Conservation (phyloP, 495 filamentous ascomycete species). For the Filosporella fistucella region DNA sequence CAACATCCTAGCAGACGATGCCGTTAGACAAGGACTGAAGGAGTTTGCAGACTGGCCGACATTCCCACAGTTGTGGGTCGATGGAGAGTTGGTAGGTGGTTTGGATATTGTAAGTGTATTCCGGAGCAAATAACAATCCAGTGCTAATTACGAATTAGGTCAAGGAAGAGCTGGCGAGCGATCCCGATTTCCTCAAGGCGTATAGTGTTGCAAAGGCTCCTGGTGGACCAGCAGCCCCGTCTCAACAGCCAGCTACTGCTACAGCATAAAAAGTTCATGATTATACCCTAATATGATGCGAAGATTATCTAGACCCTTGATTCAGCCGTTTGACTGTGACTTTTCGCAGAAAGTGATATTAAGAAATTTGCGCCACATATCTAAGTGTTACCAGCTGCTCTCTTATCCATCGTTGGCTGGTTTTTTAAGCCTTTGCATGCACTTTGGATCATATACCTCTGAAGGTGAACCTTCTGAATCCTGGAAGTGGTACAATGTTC, state of each 20-base stretch:
- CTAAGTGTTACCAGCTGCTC: too few species aligned
- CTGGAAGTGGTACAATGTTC: too few species aligned
- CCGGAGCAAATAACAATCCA: too few species aligned
- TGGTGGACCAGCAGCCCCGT: constrained; percentile 3
- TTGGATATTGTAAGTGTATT: constrained; percentile 85
- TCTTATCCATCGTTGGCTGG: too few species aligned
- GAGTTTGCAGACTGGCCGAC: constrained; percentile 96
- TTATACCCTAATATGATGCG: neutral
- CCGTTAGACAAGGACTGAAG: constrained; percentile 94
- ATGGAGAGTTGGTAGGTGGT: constrained; percentile 37
- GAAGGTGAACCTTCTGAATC: too few species aligned
- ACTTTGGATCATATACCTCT: too few species aligned
- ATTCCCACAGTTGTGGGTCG: constrained; percentile 48
- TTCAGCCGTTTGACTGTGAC: too few species aligned
- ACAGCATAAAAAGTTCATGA: constrained; percentile 5
- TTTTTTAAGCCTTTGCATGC: too few species aligned
- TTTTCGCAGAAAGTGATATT: too few species aligned
- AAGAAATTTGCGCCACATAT: too few species aligned
- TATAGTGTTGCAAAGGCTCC: constrained; percentile 47
- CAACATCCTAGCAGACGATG: constrained; percentile 96
- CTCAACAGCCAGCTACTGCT: constrained; percentile 6
- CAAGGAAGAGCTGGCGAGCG: constrained; percentile 56
- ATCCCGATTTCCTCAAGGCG: constrained; percentile 71
- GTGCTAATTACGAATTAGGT: constrained; percentile 30
- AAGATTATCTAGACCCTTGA: too few species aligned